Evolutionary conservation across 305 asterid species (phyloP), one percentile per base, ranked within the genome.

Genomic region (Fraxinus sp.): DNA sequence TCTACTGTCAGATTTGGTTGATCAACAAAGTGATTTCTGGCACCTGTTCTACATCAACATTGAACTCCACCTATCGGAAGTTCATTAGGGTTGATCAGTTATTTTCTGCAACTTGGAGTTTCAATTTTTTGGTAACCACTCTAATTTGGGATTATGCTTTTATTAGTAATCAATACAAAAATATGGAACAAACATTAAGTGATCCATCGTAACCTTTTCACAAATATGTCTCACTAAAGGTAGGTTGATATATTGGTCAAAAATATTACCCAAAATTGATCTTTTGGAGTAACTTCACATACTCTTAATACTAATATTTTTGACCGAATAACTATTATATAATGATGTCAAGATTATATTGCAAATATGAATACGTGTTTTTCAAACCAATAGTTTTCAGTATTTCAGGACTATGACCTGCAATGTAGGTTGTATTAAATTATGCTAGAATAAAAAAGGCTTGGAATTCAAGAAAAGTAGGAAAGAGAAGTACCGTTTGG

Each of bases 401-500:
- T 22, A 32, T 22, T 74, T 49, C 71, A 32, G 43, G 37, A 57
- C 77, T 4, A 79, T 82, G 46, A 77, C 16, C 37, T 35, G 68
- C 24, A 71, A 68, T 26, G 75, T 71, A 49, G 55, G 18, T 30
- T 30, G 46, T 2, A 74, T 72, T 24, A 81, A 81, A 83, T 35
- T 49, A 77, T 80, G 22, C 13, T 24, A 80, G 77, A 18, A 80
- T 41, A 20, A 46, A 64, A 80, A 52, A 22, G 46, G 81, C 43
- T 62, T 78, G 80, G 37, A 68, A 30, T 71, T 72, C 22, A 79
- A 11, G 68, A 32, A 75, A 89, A 88, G 62, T 32, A 80, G 85
- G 87, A 81, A 83, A 89, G 90, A 85, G 79, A 77, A 78, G 83
- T 95, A 96, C 98, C 99, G 84, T 96, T 96, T 84, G 98, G 99